Evolutionary conservation across 768 basidiomycete genomes (phyloP), one percentile per base, ranked within the genome.

Genomic region (Tricholoma hemisulphureum): DNA sequence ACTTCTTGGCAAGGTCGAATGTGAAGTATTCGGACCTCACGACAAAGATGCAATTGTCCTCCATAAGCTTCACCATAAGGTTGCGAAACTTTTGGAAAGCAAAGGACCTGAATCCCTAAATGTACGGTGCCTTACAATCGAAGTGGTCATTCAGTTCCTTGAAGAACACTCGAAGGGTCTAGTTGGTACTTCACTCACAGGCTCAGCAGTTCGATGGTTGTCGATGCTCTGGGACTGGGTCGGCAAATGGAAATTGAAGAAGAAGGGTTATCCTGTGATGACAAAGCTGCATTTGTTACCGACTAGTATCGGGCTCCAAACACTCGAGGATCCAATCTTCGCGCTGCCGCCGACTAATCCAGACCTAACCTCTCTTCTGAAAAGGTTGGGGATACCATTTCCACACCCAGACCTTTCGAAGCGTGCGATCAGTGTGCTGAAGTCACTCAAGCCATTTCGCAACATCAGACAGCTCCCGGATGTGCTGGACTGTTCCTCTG

Each of bases 201-300:
- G 58, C 7, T 55, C 39, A 6, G 48, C 62, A 7, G 53, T 76
- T 20, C 39, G 55, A 8, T 80, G 77, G 77, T 53, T 80, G 18
- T 64, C 69, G 0, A 45, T 53, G 1, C 81, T 81, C 57, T 83
- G 81, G 82, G 35, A 52, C 3, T 82, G 80, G 81, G 48, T 77
- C 41, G 63, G 58, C 4, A 56, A 41, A 0, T 78, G 70, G 66
- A 21, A 51, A 0, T 56, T 45, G 14, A 61, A 59, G 20, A 58
- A 62, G 3, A 55, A 61, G 6, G 53, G 75, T 0, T 69, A 70
- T 31, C 53, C 60, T 0, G 59, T 56, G 13, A 63, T 76, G 29
- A 31, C 54, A 3, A 29, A 62, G 2, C 51, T 73, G 1, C 67
- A 61, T 29, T 59, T 79, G 11, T 63, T 80, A 3, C 79, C 79